Conservation (phyloP, 2,329 filamentous ascomycete species). For the Thermoascus crustaceus region DNA sequence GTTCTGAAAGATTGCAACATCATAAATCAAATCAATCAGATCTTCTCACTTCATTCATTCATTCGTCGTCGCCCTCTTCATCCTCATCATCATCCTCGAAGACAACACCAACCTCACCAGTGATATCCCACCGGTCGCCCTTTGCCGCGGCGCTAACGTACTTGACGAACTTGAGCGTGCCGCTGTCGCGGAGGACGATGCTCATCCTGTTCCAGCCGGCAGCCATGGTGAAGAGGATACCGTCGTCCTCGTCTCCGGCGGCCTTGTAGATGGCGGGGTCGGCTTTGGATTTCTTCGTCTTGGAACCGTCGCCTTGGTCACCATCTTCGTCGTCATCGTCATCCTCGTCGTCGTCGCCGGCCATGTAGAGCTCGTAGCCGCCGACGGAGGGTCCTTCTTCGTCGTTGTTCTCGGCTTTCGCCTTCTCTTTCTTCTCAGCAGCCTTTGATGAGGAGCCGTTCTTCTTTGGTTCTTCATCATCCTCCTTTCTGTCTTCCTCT, state of each 20-base stretch:
- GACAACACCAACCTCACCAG: constrained; percentile 65
- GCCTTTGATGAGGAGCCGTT: background rate
- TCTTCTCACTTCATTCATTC: too few species aligned
- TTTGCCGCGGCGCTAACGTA: constrained; percentile 76
- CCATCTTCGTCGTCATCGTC: constrained; percentile 36
- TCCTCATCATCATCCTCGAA: constrained; percentile 43
- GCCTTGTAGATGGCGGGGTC: constrained; percentile 86
- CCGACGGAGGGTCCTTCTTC: constrained; percentile 36
- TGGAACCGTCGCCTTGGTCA: constrained; percentile 22
- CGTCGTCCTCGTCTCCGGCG: constrained; percentile 63
- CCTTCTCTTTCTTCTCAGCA: constrained; percentile 14
- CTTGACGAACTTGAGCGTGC: constrained; percentile 87
- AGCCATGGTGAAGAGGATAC: constrained; percentile 60
- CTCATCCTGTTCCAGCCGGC: constrained; percentile 84
- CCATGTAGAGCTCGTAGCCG: constrained; percentile 75
- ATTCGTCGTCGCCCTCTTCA: constrained; percentile 24
- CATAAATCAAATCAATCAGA: background rate
- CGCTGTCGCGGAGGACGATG: constrained; percentile 79
- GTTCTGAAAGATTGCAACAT: too few species aligned
- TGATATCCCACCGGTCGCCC: constrained; percentile 90
- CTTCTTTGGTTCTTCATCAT: constrained; percentile 8
- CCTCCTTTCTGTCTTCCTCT: constrained; percentile 37
- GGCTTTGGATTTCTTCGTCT: constrained; percentile 27
- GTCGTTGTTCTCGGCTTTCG: constrained; percentile 29
- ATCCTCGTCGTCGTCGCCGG: constrained; percentile 58